Conservation (phyloP, 2,329 filamentous ascomycete species). For the Ambrosiella xylebori region DNA sequence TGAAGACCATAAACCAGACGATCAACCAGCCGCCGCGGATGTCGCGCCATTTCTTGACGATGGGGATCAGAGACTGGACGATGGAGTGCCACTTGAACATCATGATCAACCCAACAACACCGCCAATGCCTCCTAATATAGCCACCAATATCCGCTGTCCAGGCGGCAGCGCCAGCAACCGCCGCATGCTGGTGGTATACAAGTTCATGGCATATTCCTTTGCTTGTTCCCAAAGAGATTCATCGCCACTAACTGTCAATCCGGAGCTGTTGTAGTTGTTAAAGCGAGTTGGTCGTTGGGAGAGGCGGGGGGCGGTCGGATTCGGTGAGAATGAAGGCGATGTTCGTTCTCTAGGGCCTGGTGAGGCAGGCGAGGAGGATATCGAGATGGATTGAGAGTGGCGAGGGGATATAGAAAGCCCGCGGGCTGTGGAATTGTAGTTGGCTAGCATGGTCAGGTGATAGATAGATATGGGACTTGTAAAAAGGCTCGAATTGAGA, state of each 20-base stretch:
- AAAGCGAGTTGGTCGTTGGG: constrained; percentile 22
- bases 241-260: not conserved
- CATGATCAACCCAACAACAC: constrained; percentile 45
- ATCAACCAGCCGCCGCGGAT: constrained; percentile 56
- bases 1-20: constrained; percentile 57
- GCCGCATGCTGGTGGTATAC: constrained; percentile 21
- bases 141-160: constrained; percentile 42
- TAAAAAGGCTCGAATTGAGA: not conserved
- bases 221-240: constrained; percentile 19
- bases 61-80: constrained; percentile 56
- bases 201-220: constrained; percentile 28
- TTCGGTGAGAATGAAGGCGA: not conserved
- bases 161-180: constrained; percentile 37
- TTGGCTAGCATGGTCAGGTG: constrained; percentile 30
- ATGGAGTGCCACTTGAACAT: constrained; percentile 65
- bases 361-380: constrained; percentile 17
- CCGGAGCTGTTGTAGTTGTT: constrained; percentile 18
- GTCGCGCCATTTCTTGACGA: constrained; percentile 60
- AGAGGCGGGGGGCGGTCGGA: constrained; percentile 20
- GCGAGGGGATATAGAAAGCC: constrained; percentile 27
- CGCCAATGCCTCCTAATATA: constrained; percentile 28
- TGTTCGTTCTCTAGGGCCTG: constrained; percentile 21
- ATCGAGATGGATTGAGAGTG: constrained; percentile 18
- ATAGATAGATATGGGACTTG: not conserved
- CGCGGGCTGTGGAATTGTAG: constrained; percentile 32